Evolutionary conservation across 768 basidiomycete genomes (phyloP), one percentile per base, ranked within the genome.

Genomic region (Asterophora lycoperdoides): DNA sequence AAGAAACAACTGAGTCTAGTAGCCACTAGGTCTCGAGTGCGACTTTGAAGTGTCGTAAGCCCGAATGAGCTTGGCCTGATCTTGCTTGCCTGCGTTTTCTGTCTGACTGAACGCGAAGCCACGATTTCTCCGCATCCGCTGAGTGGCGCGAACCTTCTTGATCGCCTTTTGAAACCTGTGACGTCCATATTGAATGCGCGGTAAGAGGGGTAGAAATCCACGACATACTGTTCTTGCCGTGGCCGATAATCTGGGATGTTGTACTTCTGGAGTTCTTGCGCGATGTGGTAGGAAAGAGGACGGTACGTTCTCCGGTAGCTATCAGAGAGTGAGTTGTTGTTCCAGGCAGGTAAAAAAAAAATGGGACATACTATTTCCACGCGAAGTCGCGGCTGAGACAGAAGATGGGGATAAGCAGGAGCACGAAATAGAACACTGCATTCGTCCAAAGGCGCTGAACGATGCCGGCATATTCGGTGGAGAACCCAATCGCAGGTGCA

Each of bases 71-170:
- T 82, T 77, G 41, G 88, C 78, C 65, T 97, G 94, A 67, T 95
- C 93, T 68, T 94, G 86, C 54, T 82, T 81, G 26, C 81, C 80
- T 20, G 77, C 75, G 56, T 86, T 88, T 68, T 97, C 94, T 2
- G 93, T 96, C 68, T 97, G 94, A 65, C 89, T 93, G 74, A 99
- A 99, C 4, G 96, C 96, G 64, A 98, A 99, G 3, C 96, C 96
- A 41, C 96, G 84, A 54, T 92, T 96, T 48, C 91, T 79, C 11
- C 96, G 86, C 89, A 98, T 92, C 29, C 96, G 83, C 64, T 99
- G 96, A 2, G 93, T 90, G 0, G 96, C 96, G n/a, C 96, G 83
- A 10, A 99, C 96, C 66, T 99, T 99, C 69, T 97, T 98, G 77
- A 99, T 99, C 13, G 96, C 96, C 65, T 97, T 96, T 68, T 97